Evolutionary conservation across 2,329 filamentous ascomycete genomes (phyloP), one percentile per base, ranked within the genome.

Genomic region (Curvularia spicifera): DNA sequence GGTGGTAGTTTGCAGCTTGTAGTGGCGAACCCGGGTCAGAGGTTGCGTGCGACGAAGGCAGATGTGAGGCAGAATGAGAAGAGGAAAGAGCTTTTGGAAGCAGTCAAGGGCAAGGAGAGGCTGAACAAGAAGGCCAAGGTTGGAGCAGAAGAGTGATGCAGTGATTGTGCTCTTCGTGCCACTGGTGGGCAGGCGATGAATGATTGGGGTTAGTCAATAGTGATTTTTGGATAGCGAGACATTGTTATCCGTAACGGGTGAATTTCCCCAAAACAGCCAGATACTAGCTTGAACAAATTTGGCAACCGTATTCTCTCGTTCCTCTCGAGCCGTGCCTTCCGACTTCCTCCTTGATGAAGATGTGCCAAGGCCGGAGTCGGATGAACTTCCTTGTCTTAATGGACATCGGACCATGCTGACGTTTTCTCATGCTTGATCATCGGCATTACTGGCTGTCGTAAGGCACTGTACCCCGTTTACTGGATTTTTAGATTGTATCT

Each of bases 11-110:
- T 56, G 44, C 49, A 53, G 12, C 12, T 22, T 6, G 18, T 61
- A 12, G 55, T 61, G 10, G 56, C 15, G 8, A 29, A 31, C 10
- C 26, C 57, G n/a, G 10, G 15, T 5, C 20, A 55, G 26, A 39
- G 22, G 22, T 10, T 39, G 22, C 8, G 46, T 8, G 33, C 22
- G 22, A 35, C 22, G 4, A n/a, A 18, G 4, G 15, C 33, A 4
- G 22, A 49, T 39, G 15, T 26, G 22, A 39, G 15, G 15, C 28
- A 39, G 22, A 49, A 49, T 39, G 15, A 13, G 31, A 49, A 8
- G 4, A 39, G 9, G 9, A 39, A 18, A 22, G 46, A 6, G 10
- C 2, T 49, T 18, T 39, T 39, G 4, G 22, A 39, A 8, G 22
- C 8, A 15, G 31, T 22, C 5, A 49, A 15, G 15, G 13, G 31